phyloP scores from a whole-genome alignment of 495 filamentous ascomycete genomes.

The Podospora didyma region DNA sequence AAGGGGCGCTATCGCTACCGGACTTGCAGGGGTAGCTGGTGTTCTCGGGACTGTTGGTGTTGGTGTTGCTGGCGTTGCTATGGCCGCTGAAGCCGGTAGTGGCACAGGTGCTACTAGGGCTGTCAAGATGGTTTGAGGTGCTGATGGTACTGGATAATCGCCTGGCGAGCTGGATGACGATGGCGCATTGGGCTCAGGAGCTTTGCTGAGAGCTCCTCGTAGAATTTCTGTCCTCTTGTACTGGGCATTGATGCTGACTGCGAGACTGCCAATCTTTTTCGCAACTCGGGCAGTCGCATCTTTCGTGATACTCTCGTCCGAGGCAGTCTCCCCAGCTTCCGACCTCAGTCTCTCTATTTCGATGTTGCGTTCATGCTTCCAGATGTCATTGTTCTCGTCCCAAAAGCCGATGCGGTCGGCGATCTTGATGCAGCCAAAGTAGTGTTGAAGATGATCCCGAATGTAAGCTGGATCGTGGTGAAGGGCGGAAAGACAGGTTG shows the following conservation, averaged over 20 bases:
- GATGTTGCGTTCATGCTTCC: not conserved
- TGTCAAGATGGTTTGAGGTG: no score
- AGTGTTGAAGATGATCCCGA: slow-evolving; percentile 28
- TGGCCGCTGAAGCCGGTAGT: no score
- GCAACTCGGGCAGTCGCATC: slow-evolving; percentile 9
- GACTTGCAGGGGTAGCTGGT: no score
- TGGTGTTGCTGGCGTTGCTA: not conserved
- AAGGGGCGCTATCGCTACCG: no score
- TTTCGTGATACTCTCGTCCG: slow-evolving; percentile 4
- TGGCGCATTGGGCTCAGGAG: slow-evolving; percentile 3
- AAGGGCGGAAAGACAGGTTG: slow-evolving; percentile 8
- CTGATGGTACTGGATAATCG: no score
- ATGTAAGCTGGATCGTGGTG: slow-evolving; percentile 11
- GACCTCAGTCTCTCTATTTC: not conserved
- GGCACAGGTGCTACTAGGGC: no score
- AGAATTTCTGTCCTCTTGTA: slow-evolving; percentile 18
- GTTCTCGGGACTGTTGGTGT: not conserved
- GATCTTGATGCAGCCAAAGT: slow-evolving; percentile 30
- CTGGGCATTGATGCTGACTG: slow-evolving; percentile 14
- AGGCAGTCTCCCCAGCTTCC: not conserved
- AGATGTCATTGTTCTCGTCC: slow-evolving; percentile 5
- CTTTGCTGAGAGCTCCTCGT: slow-evolving; percentile 12
- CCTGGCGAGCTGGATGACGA: no score
- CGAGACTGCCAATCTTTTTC: slow-evolving; percentile 16
- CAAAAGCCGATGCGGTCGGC: slow-evolving; percentile 19